Base-by-base conservation (phyloP, 352 stramenopile species). In the Phytopythium sindhum region DNA sequence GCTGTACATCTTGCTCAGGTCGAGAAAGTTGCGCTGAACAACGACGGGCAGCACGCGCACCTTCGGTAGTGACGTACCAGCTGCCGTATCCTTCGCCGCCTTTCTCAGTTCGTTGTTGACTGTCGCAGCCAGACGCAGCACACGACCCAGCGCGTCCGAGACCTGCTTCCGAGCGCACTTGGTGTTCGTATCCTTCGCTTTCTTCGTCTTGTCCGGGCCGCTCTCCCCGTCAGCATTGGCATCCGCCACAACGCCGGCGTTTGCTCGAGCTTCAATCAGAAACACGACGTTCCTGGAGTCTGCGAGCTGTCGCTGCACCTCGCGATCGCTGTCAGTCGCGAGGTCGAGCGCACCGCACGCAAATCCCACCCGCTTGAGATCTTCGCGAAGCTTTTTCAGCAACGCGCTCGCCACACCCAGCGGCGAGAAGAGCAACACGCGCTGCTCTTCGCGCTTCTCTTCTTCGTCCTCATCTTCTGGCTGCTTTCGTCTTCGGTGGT, bases 1-100 rank as follows among this genome's bases (percentile, higher is more conserved):
- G 21, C 75, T 90, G 69, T 92, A 92, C 65, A 90, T 70, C 51
- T 90, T 88, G 69, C 81, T 90, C 28, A 90, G 73, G 57, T 88
- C 81, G 8, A 92, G 48, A 31, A 88, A 87, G 57, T 92, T 84
- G 29, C 42, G 58, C 24, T 81, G 77, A 37, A 83, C 76, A 6
- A 89, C 63, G 15, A 93, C 68, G 0, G 84, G 81, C 11, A 88
- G 73, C 31, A 93, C 79, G 14, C 61, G 76, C 52, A 73, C 74
- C 21, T 62, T 47, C 5, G 68, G 72, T 7, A 29, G 21, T 10
- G 1, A 8, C 11, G 33, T 7, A 5, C 33, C 4, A 19, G 28
- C 65, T 4, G 67, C n/a, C 15, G 59, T 17, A 11, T 23, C 63
- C 23, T 74, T 66, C 4, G 73, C 69, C n/a, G 62, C 72, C 19